Conservation (phyloP, 2,329 filamentous ascomycete species). For the Ophiostoma tasmaniense region DNA sequence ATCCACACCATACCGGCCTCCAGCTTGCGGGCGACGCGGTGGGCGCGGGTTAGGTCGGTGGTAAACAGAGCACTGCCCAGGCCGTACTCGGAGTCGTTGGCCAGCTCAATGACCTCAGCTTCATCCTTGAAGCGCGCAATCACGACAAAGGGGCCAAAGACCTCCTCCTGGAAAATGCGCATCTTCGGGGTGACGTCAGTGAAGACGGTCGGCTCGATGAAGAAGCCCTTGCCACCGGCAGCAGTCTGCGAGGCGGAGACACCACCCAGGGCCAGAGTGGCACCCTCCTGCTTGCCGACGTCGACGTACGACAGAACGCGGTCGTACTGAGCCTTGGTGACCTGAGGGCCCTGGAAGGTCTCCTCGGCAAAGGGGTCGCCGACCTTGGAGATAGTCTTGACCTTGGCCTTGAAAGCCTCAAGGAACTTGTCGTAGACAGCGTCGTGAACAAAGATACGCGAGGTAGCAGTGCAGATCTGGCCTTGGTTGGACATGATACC, state of each 20-base stretch:
- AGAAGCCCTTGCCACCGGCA: constrained; percentile 18
- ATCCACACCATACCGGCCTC: constrained; percentile 48
- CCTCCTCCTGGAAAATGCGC: constrained; percentile 40
- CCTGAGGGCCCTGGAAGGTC: constrained; percentile 50
- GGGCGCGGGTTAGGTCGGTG: constrained; percentile 38
- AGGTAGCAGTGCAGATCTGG: constrained; percentile 68
- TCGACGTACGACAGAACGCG: constrained; percentile 52
- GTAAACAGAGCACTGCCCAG: constrained; percentile 49
- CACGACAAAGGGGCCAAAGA: constrained; percentile 52
- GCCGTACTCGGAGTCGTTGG: constrained; percentile 48
- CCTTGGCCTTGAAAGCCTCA: constrained; percentile 40
- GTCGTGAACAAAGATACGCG: constrained; percentile 59
- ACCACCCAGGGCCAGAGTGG: constrained; percentile 49
- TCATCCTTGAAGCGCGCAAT: constrained; percentile 43
- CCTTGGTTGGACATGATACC: constrained; percentile 61
- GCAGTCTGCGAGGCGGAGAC: neutral
- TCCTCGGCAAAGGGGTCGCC: constrained; percentile 52
- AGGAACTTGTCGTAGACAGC: constrained; percentile 54
- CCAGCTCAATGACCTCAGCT: constrained; percentile 40
- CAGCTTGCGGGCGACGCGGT: constrained; percentile 30
- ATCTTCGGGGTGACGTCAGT: constrained; percentile 19
- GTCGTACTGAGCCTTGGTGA: constrained; percentile 55
- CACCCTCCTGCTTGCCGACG: constrained; percentile 49
- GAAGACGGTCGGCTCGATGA: constrained; percentile 22
- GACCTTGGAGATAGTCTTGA: constrained; percentile 34